Evolutionary conservation across 2,329 filamentous ascomycete species (phyloP).

Genomic region (Verticillium albo-atrum): DNA sequence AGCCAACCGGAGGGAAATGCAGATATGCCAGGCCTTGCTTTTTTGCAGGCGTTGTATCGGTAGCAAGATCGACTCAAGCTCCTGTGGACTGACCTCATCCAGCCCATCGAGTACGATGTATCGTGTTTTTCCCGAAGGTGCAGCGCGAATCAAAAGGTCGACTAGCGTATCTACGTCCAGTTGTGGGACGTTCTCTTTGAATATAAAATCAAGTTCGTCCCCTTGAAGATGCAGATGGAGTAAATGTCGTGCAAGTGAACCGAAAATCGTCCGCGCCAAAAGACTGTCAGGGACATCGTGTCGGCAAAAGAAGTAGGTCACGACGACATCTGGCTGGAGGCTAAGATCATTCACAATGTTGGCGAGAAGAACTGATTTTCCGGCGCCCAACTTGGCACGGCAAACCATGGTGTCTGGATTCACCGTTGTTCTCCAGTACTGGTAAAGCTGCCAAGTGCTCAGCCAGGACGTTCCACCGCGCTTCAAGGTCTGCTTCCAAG

Average conservation of each 20-base stretch:
- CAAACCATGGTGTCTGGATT: conserved; percentile 11
- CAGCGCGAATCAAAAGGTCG: no score
- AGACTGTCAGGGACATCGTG: conserved; percentile 24
- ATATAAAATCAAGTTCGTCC: no score
- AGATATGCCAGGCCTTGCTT: no score
- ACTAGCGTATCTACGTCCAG: no score
- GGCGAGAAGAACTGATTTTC: conserved; percentile 39
- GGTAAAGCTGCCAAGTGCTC: conserved; percentile 7
- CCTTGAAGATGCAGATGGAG: conserved; percentile 8
- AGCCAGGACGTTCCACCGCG: conserved; percentile 26
- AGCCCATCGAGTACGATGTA: no score
- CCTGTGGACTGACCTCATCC: no score
- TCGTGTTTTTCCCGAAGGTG: no score
- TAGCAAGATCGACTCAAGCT: no score
- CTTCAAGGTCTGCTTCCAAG: conserved; percentile 38
- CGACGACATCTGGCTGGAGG: conserved; percentile 7
- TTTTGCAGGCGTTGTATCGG: no score
- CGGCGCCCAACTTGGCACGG: conserved; percentile 35
- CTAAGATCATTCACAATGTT: conserved; percentile 36
- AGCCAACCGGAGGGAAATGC: no score
- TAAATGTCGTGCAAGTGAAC: conserved; percentile 30
- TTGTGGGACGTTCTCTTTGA: no score
- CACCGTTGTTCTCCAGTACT: conserved; percentile 9
- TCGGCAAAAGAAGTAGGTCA: conserved; percentile 29
- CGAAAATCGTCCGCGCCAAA: conserved; percentile 21